Evolutionary conservation across 805 yeast genomes (phyloP).

Genomic region (Candida multigemmis): DNA sequence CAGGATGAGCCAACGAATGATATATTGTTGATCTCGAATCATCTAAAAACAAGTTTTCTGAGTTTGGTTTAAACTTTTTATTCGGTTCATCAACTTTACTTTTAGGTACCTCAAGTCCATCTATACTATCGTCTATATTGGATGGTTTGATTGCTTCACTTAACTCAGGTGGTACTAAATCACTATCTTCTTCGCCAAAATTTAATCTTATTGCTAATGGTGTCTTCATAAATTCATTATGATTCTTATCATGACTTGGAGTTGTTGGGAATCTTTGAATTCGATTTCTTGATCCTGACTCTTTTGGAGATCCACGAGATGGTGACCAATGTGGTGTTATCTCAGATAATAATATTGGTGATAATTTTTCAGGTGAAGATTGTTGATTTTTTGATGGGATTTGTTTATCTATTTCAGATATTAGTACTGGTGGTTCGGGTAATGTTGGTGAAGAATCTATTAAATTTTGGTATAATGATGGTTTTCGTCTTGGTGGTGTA

Average conservation of each 20-base stretch:
- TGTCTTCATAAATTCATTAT: constrained; percentile 15
- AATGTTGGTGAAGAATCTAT: constrained; percentile 34
- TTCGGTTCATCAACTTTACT: constrained; percentile 4
- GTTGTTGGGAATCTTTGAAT: constrained; percentile 38
- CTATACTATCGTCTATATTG: constrained; percentile 6
- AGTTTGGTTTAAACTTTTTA: constrained; percentile 6
- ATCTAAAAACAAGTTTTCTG: constrained; percentile 27
- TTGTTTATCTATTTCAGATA: constrained; percentile 21
- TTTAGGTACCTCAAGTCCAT: constrained; percentile 10
- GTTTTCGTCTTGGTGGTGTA: constrained; percentile 15
- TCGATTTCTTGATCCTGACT: constrained; percentile 4
- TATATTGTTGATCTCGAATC: constrained; percentile 17
- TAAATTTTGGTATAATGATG: constrained; percentile 24
- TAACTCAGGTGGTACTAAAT: constrained; percentile 16
- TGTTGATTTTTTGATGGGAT: constrained; percentile 1
- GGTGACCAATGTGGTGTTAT: constrained; percentile 4
- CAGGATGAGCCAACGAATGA: constrained; percentile 14
- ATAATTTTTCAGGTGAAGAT: constrained; percentile 6
- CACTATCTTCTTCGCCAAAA: constrained; percentile 19
- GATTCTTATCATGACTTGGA: too few species aligned
- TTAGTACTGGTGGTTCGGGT: constrained; percentile 34
- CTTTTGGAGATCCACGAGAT: constrained; percentile 10
- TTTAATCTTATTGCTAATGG: constrained; percentile 13
- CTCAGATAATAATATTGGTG: constrained; percentile 8
- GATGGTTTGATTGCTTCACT: constrained; percentile 3